Percentiles rank a stretch among this genome's conserved stretches.
Evolutionary conservation across 257 asterid genomes (phyloP).

Genomic region (Ehretia macrophylla): DNA sequence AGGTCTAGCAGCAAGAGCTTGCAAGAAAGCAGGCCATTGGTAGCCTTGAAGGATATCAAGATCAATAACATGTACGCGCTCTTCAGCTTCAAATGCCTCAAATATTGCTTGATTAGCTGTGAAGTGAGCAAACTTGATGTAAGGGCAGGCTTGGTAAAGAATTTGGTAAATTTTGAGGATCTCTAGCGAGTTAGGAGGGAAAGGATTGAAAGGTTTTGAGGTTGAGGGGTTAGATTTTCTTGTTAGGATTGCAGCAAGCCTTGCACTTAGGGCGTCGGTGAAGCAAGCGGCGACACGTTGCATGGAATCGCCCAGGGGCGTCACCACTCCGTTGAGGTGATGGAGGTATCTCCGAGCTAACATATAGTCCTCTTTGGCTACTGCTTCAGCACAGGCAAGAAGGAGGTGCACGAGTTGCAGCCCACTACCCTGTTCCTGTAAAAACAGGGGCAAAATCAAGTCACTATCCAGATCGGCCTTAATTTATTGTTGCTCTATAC

Average conservation of each 20-base stretch:
- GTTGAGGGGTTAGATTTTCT: conserved; percentile 46
- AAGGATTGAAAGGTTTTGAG: conserved; percentile 52
- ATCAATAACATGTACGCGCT: conserved; percentile 73
- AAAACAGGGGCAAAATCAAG: neutral
- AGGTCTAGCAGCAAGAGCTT: conserved; percentile 79
- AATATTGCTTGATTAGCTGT: conserved; percentile 84
- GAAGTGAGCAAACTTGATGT: conserved; percentile 78
- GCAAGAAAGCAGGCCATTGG: conserved; percentile 96
- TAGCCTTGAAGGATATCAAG: conserved; percentile 85
- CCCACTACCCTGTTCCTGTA: conserved; percentile 71
- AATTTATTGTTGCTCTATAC: no score
- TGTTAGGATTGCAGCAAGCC: conserved; percentile 61
- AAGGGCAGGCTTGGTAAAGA: conserved; percentile 89
- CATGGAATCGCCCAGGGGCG: conserved; percentile 79
- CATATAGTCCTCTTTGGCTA: conserved; percentile 78
- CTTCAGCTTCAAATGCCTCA: conserved; percentile 75
- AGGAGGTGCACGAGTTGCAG: conserved; percentile 78
- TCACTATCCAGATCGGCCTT: neutral
- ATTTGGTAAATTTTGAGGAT: conserved; percentile 81
- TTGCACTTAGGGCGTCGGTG: conserved; percentile 64
- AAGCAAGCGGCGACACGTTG: conserved; percentile 82
- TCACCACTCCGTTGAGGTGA: conserved; percentile 64
- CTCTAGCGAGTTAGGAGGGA: conserved; percentile 66
- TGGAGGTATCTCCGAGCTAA: conserved; percentile 66
- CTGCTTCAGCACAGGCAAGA: conserved; percentile 83